Conservation (phyloP, 2,329 filamentous ascomycete genomes). For the Diaporthe capsici region DNA sequence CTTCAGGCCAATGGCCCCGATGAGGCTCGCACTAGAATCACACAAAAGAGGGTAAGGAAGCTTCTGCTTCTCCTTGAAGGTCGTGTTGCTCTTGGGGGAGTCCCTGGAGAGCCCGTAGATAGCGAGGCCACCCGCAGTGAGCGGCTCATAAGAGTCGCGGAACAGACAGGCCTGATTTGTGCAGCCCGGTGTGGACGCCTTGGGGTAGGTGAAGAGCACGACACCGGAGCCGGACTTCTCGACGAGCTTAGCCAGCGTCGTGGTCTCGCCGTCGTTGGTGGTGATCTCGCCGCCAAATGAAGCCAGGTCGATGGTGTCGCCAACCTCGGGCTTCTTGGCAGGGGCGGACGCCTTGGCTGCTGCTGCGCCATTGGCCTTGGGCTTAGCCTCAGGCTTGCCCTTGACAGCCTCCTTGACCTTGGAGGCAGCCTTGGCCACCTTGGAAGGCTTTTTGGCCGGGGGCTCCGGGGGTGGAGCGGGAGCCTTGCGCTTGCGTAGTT, state of each 20-base stretch:
- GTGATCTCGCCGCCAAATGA: conserved; percentile 80
- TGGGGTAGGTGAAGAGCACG: conserved; percentile 95
- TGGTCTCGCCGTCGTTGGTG: conserved; percentile 86
- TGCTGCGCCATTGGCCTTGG: conserved; percentile 51
- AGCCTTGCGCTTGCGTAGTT: conserved; percentile 74
- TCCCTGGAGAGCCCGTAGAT: conserved; percentile 94
- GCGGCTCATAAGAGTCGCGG: conserved; percentile 83
- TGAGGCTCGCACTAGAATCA: conserved; percentile 81
- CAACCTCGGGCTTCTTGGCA: conserved; percentile 63
- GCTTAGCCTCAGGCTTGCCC: conserved; percentile 44
- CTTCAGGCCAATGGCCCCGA: conserved; percentile 89
- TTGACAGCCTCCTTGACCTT: conserved; percentile 54
- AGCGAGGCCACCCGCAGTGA: conserved; percentile 83
- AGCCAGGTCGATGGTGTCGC: conserved; percentile 69
- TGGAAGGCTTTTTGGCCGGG: conserved; percentile 61
- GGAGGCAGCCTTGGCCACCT: conserved; percentile 54
- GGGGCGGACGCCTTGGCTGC: conserved; percentile 49
- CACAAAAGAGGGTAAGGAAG: conserved; percentile 91
- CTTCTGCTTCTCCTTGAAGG: conserved; percentile 92
- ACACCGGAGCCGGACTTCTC: conserved; percentile 88
- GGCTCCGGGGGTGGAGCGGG: conserved; percentile 62
- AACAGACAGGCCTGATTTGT: conserved; percentile 95
- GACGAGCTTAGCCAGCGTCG: conserved; percentile 83
- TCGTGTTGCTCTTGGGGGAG: conserved; percentile 90
- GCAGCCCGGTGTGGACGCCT: conserved; percentile 93